Base-by-base conservation (phyloP, 257 asterid genomes). In the Ballota nigra region DNA sequence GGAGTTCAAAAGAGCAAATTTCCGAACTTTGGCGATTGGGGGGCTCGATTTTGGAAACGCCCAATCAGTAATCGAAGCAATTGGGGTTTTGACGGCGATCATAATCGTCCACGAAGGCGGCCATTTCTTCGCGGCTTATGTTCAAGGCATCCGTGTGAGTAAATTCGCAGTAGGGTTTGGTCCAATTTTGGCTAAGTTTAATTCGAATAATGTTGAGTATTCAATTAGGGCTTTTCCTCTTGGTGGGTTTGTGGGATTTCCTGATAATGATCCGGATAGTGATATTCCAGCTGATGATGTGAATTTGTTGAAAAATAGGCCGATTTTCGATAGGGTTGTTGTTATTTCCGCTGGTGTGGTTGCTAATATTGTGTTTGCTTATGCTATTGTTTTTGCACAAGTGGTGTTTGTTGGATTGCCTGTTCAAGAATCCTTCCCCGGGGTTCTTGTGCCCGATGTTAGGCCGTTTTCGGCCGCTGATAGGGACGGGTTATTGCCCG, bases 101-200 rank as follows among this genome's bases (percentile, higher is more conserved):
- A 89, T 95, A 15, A 66, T 91, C 28, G 99, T 92, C 20, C 99
- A 92, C 47, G 99, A 95, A 79, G 83, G 87, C 65, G 99, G 99
- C 22, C 99, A 95, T 72, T 95, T 95, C 55, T 75, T 92, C 69
- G 99, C 99, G 5, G 99, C 99, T 53, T 81, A 79, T 83, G 87
- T 95, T 55, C 99, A 88, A 78, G 99, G 99, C 24, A 95, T 95
- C 57, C 99, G 88, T 78, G 97, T 95, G 81, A 95, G 96, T 84
- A 95, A 95, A 73, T 95, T 95, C 72, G 96, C 99, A 0, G 91
- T 95, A 76, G 99, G 99, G 19, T 95, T 95, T 73, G 99, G 99
- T 76, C 99, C 99, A 19, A 78, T 95, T 29, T 80, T 95, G 77
- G 99, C 99, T 79, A 92, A 81, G 29, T 86, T 89, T 69, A 86